Percentiles rank a stretch among this genome's conserved stretches.
These are phyloP conservation scores for Neurospora sp. DNA, from an alignment of 495 filamentous ascomycete species.

Conservation along the genomic window DNA sequence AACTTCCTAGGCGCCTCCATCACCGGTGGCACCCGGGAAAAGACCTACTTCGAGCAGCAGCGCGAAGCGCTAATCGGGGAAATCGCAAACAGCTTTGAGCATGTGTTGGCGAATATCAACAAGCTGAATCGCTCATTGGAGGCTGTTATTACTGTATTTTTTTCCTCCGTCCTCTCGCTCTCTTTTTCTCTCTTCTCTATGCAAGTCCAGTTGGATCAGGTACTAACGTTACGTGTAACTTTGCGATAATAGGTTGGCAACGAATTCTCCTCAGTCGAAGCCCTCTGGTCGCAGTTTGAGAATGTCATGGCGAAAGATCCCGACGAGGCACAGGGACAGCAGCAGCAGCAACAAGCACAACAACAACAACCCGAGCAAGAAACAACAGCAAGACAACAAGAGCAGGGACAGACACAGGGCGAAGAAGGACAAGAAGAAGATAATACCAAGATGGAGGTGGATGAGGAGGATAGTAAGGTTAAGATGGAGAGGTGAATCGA, in stretches of 20 bases:
- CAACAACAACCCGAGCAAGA: slow-evolving; percentile 16
- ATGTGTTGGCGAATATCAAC: slow-evolving; percentile 93
- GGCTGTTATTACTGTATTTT: slow-evolving; percentile 73
- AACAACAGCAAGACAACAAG: slow-evolving; percentile 18
- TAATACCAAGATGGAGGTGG: background rate
- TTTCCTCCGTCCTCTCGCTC: background rate
- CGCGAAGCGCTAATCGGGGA: slow-evolving; percentile 66
- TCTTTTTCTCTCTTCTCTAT: background rate
- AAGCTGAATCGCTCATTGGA: slow-evolving; percentile 87
- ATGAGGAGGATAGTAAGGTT: background rate
- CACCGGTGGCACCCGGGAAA: slow-evolving; percentile 23
- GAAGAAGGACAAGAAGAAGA: background rate
- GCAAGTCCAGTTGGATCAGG: background rate
- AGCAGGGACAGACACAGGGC: slow-evolving; percentile 14
- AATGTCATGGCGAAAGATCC: slow-evolving; percentile 79
- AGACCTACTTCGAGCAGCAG: slow-evolving; percentile 66
- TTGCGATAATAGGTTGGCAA: slow-evolving; percentile 70
- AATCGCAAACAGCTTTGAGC: slow-evolving; percentile 82
- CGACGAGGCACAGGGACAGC: slow-evolving; percentile 32
- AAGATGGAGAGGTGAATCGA: background rate
- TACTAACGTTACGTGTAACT: background rate
- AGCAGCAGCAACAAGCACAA: slow-evolving; percentile 23
- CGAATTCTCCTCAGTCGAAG: slow-evolving; percentile 93
- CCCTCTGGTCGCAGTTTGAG: slow-evolving; percentile 94
- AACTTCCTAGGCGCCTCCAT: slow-evolving; percentile 22